Percentiles rank a stretch among this genome's conserved stretches.
These are phyloP conservation scores for Citrus trifoliata DNA, from an alignment of 345 rosid species.

Conservation along the genomic window DNA sequence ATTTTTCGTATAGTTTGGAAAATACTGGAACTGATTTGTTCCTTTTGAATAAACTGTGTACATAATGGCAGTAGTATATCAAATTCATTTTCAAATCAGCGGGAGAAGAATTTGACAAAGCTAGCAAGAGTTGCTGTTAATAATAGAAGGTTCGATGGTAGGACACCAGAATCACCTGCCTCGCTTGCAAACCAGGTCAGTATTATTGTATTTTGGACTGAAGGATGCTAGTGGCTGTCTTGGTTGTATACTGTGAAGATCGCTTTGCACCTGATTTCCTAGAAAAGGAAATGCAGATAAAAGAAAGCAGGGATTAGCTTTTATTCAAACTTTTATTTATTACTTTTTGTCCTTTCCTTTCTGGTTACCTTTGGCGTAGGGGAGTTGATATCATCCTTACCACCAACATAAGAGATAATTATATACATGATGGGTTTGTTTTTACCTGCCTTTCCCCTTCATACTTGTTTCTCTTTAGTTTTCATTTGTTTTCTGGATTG, in stretches of 20 bases:
- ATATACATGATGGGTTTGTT: background rate
- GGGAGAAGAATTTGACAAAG: slow-evolving; percentile 68
- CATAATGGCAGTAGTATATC: slow-evolving; percentile 50
- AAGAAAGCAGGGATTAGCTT: background rate
- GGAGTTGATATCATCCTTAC: background rate
- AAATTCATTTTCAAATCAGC: slow-evolving; percentile 61
- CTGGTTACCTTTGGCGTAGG: background rate
- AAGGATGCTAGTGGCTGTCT: background rate
- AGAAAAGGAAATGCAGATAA: background rate
- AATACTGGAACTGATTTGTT: slow-evolving; percentile 4
- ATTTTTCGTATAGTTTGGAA: background rate
- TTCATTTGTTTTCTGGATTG: slow-evolving; percentile 11
- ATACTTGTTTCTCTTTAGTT: background rate
- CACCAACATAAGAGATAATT: background rate
- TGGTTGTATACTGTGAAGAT: background rate
- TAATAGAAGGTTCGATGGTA: slow-evolving; percentile 70
- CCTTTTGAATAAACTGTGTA: slow-evolving; percentile 8
- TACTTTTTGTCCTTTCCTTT: background rate
- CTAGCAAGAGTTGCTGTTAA: slow-evolving; percentile 76
- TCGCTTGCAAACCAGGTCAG: slow-evolving; percentile 69
- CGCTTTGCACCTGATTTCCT: background rate
- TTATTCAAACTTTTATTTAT: background rate
- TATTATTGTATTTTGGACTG: background rate
- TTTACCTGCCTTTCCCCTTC: background rate
- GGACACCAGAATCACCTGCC: slow-evolving; percentile 63